Conservation (phyloP, 805 yeast species). For the Lipomyces yamadae region DNA sequence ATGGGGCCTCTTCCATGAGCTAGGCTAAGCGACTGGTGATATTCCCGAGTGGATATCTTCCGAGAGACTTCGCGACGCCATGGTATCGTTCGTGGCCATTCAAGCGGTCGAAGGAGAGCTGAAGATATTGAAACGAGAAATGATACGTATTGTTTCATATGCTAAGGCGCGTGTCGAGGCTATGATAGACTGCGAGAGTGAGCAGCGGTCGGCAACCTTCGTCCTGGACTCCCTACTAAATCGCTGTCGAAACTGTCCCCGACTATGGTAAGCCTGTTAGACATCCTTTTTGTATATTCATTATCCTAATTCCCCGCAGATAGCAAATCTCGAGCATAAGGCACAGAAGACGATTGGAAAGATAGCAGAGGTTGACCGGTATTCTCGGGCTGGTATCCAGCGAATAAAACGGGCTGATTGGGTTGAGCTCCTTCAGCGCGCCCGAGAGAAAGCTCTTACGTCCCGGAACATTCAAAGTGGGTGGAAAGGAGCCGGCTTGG, state of each 20-base stretch:
- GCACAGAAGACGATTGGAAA: neutral
- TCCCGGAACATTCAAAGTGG: neutral
- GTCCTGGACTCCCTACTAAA: neutral
- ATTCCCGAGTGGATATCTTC: neutral
- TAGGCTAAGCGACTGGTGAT: neutral
- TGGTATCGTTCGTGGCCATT: neutral
- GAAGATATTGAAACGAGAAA: neutral
- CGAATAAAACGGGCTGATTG: constrained; percentile 1
- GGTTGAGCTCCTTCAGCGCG: neutral
- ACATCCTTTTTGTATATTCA: neutral
- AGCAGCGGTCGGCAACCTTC: too few species aligned
- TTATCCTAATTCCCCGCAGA: neutral
- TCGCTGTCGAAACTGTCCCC: neutral
- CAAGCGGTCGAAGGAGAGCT: neutral
- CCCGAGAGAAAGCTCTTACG: constrained; percentile 7
- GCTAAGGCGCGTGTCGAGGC: too few species aligned
- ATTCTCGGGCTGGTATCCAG: neutral
- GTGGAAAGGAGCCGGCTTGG: constrained; percentile 5
- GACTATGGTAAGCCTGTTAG: neutral
- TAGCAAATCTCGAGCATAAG: neutral
- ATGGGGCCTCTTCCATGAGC: neutral
- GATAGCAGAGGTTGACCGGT: neutral
- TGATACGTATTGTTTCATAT: neutral
- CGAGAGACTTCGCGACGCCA: neutral
- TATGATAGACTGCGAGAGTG: neutral